Evolutionary conservation across 1,139 yeast genomes (phyloP), one percentile per base, ranked within the genome.

Genomic region (Protomyces inundatus): DNA sequence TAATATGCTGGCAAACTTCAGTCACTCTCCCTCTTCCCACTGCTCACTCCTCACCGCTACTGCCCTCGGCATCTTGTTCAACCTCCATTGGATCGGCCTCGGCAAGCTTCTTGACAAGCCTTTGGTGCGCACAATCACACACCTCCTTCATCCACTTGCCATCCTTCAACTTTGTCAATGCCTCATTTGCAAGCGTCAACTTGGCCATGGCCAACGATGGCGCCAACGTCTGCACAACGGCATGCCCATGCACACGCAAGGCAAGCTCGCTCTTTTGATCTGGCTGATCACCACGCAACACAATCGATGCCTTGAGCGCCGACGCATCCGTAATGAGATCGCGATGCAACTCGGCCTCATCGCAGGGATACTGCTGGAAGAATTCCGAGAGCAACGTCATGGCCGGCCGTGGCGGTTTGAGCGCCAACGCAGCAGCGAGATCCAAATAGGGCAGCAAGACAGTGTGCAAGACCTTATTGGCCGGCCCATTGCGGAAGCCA

Each of bases 401-500:
- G 32, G 48, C 48, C 9, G 48, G 48, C 4, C 9, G n/a, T 16
- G 48, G 48, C 6, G 48, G 30, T 30, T 14, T 42, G 32, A 42
- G 10, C 12, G 32, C 9, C 9, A 9, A 9, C 4, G 48, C 62
- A 5, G 54, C 36, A 3, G 39, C 32, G 10, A 55, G 53, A 34
- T 40, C 53, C 10, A 58, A 34, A 39, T 40, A 37, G 3, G 56
- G 35, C 33, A 58, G 32, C 6, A 58, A 6, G 10, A 33, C 42
- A 6, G 10, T 40, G 42, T 23, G 62, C 42, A 58, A 34, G 36
- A 50, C 14, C 23, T 35, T 33, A 33, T 12, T 54, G 4, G 36
- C 35, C 10, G 60, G 62, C 6, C 14, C 33, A 23, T 48, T 58
- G 5, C 52, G 40, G 40, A 65, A 64, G 7, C 55, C 61, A 16